Base-by-base conservation (phyloP, 495 filamentous ascomycete species). In the Articulospora tetracladia region DNA sequence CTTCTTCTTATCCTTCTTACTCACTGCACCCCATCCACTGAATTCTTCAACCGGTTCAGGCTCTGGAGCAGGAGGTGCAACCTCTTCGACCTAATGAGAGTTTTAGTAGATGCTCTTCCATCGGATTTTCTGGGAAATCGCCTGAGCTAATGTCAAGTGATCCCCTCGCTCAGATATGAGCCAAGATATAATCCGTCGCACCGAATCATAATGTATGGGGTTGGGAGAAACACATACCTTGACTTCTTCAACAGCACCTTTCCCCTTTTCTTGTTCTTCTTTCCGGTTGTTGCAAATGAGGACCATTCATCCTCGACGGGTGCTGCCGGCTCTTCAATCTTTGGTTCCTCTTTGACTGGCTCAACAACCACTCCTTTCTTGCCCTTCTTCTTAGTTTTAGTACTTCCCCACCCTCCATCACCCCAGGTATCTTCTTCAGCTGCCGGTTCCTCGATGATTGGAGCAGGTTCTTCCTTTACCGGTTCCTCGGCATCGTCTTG, bases 1-100 rank as follows among this genome's bases (percentile, higher is more conserved):
- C 61, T 70, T 70, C 62, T 73, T 73, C 57, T 74, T 76, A 25
- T 66, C 64, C 49, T 74, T 70, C 58, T 71, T 73, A 2, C 30
- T n/a, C n/a, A 46, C 47, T 32, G 64, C 53, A 39, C 58, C 69
- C 36, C 57, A 62, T 15, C 66, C 68, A 24, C 62, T 57, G 44
- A 53, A 59, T 44, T 71, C 68, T 3, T 63, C 68, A 8, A 58
- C 51, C 1, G 65, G 60, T 56, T 70, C 66, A 24, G 60, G 62
- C 19, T 52, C 58, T 32, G 57, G 57, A 19, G 39, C 8, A 11
- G 39, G 39, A 44, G 39, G 7, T 44, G 39, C 11, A 19, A 44
- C 17, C 17, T 44, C 39, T 44, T 44, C 39, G 11, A 44, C 15
- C 39, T 44, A 15, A 17, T 3, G 15, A 44, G n/a, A 11, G 17